Evolutionary conservation across 164 flowering plant genomes (phyloP).

Genomic region (Stephania yunnanensis): DNA sequence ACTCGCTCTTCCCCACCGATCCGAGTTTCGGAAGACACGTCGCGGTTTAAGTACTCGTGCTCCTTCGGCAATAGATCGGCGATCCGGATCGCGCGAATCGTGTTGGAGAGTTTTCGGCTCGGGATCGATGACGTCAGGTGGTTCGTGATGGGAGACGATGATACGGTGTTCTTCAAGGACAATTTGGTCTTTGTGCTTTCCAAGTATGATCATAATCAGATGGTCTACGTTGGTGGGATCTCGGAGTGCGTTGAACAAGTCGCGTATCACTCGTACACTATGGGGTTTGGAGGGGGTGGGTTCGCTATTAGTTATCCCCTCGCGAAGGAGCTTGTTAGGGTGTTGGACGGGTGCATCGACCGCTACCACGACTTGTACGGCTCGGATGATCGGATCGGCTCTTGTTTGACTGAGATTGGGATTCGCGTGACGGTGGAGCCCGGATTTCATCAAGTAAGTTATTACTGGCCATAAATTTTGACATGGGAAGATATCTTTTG

Average conservation of each 20-base stretch:
- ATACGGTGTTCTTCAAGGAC: conserved; percentile 51
- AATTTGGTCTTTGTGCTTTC: conserved; percentile 48
- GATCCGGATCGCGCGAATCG: conserved; percentile 53
- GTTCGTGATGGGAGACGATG: conserved; percentile 78
- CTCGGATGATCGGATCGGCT: conserved; percentile 64
- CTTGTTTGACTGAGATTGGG: conserved; percentile 79
- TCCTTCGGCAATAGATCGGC: conserved; percentile 47
- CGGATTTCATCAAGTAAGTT: conserved; percentile 59
- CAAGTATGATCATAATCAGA: conserved; percentile 53
- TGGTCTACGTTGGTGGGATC: conserved; percentile 51
- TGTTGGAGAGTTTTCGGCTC: conserved; percentile 43
- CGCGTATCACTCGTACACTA: conserved; percentile 39
- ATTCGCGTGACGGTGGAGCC: conserved; percentile 63
- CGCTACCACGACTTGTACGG: conserved; percentile 57
- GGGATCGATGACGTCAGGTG: conserved; percentile 46
- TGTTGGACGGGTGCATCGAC: conserved; percentile 57
- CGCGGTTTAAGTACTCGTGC: conserved; percentile 35
- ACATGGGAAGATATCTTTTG: no score
- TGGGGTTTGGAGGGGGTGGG: conserved; percentile 82
- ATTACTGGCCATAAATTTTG: no score
- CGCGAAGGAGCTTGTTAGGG: conserved; percentile 41
- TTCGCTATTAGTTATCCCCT: conserved; percentile 59
- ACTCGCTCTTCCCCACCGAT: conserved; percentile 28
- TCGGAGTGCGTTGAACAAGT: conserved; percentile 69
- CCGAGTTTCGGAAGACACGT: conserved; percentile 41